These are phyloP conservation scores for Pseudonitzschia multiseries DNA, from an alignment of 108 stramenopile genomes.

Conservation along the genomic window DNA sequence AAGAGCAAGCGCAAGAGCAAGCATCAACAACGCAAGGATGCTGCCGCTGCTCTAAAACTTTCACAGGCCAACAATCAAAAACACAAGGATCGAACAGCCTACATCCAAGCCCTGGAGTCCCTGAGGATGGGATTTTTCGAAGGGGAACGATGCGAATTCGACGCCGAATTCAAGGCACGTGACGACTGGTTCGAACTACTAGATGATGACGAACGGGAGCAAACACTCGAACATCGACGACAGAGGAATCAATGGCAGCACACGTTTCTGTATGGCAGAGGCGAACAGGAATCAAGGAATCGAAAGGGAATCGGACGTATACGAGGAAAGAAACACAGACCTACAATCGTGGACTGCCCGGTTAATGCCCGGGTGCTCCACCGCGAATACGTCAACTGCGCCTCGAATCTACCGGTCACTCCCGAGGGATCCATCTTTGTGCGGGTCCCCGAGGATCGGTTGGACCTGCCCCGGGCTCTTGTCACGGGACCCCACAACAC, in stretches of 20 bases:
- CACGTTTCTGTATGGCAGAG: not conserved
- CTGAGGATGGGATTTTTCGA: not conserved
- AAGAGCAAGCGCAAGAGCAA: too few species aligned
- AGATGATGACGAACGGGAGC: not conserved
- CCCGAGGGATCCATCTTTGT: slow-evolving; percentile 24
- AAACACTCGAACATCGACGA: not conserved
- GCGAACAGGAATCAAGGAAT: not conserved
- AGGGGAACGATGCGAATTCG: not conserved
- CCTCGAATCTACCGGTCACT: not conserved
- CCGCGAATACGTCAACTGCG: not conserved
- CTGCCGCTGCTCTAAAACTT: too few species aligned
- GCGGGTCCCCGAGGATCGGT: slow-evolving; percentile 1
- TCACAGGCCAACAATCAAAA: too few species aligned
- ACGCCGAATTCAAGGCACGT: not conserved
- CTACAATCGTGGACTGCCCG: too few species aligned
- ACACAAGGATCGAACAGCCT: not conserved
- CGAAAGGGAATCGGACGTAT: not conserved
- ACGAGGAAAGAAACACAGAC: not conserved
- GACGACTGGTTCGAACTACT: not conserved
- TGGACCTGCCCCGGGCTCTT: not conserved
- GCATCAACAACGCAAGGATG: too few species aligned
- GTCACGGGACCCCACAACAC: slow-evolving; percentile 31
- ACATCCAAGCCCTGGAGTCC: not conserved
- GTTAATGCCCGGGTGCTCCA: not conserved
- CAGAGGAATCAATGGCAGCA: not conserved